Conservation (phyloP, 441 rosid species). For the Erodium trifolium region DNA sequence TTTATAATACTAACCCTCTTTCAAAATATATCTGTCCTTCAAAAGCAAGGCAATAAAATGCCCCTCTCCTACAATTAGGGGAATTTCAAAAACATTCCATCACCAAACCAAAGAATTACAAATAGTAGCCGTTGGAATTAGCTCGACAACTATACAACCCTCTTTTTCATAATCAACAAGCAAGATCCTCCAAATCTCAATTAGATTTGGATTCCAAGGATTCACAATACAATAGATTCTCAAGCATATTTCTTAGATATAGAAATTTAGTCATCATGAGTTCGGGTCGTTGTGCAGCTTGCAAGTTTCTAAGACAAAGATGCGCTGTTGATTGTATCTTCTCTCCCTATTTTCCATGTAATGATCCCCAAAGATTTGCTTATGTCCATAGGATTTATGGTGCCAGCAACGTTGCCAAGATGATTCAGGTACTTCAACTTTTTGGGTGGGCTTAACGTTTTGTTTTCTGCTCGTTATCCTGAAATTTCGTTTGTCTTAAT, state of each 20-base stretch:
- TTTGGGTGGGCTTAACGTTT: too few species aligned
- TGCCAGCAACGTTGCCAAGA: slow-evolving; percentile 52
- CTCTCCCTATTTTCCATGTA: slow-evolving; percentile 50
- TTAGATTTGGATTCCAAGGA: slow-evolving; percentile 4
- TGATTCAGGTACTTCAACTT: slow-evolving; percentile 62
- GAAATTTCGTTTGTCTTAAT: too few species aligned
- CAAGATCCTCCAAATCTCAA: not conserved
- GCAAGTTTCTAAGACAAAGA: slow-evolving; percentile 51
- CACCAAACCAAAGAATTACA: not conserved
- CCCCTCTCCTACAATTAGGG: not conserved
- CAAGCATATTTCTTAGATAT: not conserved
- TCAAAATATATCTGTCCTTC: too few species aligned
- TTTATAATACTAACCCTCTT: too few species aligned
- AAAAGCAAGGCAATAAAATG: too few species aligned
- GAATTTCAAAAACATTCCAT: slow-evolving; percentile 14
- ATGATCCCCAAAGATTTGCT: slow-evolving; percentile 40
- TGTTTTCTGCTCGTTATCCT: too few species aligned
- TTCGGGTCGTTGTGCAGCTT: slow-evolving; percentile 44
- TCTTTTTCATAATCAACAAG: not conserved
- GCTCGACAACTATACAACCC: not conserved
- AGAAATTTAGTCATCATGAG: slow-evolving; percentile 10
- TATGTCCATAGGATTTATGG: slow-evolving; percentile 51
- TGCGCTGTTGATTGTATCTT: slow-evolving; percentile 51
- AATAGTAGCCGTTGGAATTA: slow-evolving; percentile 24
- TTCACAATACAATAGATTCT: not conserved